These are phyloP conservation scores for Irpex lacteus DNA, from an alignment of 1,284 basidiomycete species.

Conservation along the genomic window DNA sequence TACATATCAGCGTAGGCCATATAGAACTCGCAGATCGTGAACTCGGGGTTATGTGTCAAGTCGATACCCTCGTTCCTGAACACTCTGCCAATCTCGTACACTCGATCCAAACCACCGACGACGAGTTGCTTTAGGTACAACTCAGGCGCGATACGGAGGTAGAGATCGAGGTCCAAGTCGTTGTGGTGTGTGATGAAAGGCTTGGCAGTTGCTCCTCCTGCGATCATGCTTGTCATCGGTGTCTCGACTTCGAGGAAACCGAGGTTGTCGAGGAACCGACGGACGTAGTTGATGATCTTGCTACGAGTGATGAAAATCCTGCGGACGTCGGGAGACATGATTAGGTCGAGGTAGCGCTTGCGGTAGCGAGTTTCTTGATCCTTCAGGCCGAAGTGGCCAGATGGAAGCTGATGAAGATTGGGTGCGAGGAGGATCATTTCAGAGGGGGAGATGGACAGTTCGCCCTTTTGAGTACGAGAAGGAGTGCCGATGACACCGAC, in stretches of 20 bases:
- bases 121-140: constrained; percentile 98
- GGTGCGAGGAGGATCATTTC: constrained; percentile 90
- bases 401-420: constrained; percentile 94
- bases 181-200: constrained; percentile 99
- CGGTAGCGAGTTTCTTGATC: constrained; percentile 97
- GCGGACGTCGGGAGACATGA: constrained; percentile 91
- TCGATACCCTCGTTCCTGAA: constrained; percentile 99
- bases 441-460: constrained; percentile 87
- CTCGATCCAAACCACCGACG: constrained; percentile 95
- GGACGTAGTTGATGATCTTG: constrained; percentile 87
- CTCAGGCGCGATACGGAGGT: constrained; percentile 97
- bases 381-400: constrained; percentile 87
- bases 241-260: constrained; percentile 99
- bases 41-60: constrained; percentile 96
- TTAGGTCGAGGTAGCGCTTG: constrained; percentile 98
- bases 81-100: constrained; percentile 97
- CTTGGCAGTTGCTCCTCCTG: constrained; percentile 97
- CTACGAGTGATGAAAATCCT: constrained; percentile 90
- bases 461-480: constrained; percentile 93
- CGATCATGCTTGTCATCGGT: constrained; percentile 96
- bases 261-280: constrained; percentile 86
- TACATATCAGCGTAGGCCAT: constrained; percentile 99
- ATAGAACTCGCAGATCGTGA: constrained; percentile 99
- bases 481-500: constrained; percentile 88
- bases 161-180: constrained; percentile 96